These are phyloP conservation scores for Madurella fahalii DNA, from an alignment of 2,329 filamentous ascomycete species.

Conservation along the genomic window DNA sequence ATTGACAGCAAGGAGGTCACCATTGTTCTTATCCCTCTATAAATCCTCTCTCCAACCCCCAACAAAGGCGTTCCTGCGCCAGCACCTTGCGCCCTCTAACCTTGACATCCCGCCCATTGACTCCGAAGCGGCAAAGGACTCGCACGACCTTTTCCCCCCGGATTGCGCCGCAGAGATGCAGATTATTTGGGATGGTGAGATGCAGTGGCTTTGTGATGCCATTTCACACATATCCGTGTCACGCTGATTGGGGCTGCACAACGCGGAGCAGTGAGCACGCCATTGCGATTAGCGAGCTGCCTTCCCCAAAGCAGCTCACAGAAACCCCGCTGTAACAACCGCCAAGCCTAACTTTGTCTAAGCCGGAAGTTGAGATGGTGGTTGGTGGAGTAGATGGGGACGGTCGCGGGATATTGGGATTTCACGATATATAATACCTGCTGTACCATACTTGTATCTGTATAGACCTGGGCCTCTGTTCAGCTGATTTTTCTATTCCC, in stretches of 20 bases:
- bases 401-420: too few species aligned
- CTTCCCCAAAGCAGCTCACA: constrained; percentile 9
- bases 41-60: not conserved
- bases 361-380: not conserved
- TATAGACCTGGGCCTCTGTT: too few species aligned
- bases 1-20: not conserved
- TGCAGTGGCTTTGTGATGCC: constrained; percentile 21
- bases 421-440: too few species aligned
- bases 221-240: constrained; percentile 1
- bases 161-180: not conserved
- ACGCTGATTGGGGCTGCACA: not conserved
- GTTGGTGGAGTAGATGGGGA: too few species aligned
- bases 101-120: too few species aligned
- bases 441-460: too few species aligned
- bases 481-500: too few species aligned
- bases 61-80: not conserved
- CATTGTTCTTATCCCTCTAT: not conserved
- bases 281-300: constrained; percentile 3
- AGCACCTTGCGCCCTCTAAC: not conserved
- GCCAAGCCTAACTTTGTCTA: constrained; percentile 8
- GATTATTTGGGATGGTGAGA: constrained; percentile 20
- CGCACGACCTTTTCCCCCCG: too few species aligned
- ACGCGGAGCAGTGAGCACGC: constrained; percentile 16
- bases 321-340: not conserved
- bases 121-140: too few species aligned